These are phyloP conservation scores for Fusarium udum DNA, from an alignment of 2,329 filamentous ascomycete species.

Conservation along the genomic window DNA sequence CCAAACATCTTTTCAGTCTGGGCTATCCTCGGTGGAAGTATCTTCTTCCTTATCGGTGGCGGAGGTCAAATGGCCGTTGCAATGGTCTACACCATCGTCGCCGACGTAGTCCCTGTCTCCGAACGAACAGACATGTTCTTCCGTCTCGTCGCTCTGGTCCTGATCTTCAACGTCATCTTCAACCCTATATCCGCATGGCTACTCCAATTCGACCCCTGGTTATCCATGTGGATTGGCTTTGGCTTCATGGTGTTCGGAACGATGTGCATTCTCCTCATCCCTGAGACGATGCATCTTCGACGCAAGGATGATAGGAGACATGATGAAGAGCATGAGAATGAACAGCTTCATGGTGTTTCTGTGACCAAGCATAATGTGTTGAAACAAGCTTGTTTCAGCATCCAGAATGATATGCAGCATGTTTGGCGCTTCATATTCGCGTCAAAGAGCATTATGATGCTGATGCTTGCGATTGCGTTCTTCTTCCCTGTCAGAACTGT, in stretches of 20 bases:
- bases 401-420: slow-evolving; percentile 47
- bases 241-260: slow-evolving; percentile 44
- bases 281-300: slow-evolving; percentile 55
- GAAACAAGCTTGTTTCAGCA: slow-evolving; percentile 41
- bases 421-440: slow-evolving; percentile 53
- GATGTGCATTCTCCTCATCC: slow-evolving; percentile 47
- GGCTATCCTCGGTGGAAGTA: slow-evolving; percentile 48
- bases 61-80: slow-evolving; percentile 51
- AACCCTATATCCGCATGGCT: slow-evolving; percentile 54
- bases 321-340: background rate
- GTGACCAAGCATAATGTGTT: slow-evolving; percentile 24
- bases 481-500: slow-evolving; percentile 46
- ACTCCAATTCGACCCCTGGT: slow-evolving; percentile 52
- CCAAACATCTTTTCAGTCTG: slow-evolving; percentile 53
- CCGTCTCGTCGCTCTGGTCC: slow-evolving; percentile 49
- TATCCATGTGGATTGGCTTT: slow-evolving; percentile 51
- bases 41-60: slow-evolving; percentile 54
- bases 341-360: background rate
- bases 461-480: slow-evolving; percentile 49
- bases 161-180: slow-evolving; percentile 51
- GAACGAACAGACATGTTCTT: slow-evolving; percentile 54
- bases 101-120: slow-evolving; percentile 53
- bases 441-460: slow-evolving; percentile 50
- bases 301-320: slow-evolving; percentile 42
- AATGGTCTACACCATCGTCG: slow-evolving; percentile 57